Base-by-base conservation (phyloP, 2,329 filamentous ascomycete genomes). In the Fusarium poae region DNA sequence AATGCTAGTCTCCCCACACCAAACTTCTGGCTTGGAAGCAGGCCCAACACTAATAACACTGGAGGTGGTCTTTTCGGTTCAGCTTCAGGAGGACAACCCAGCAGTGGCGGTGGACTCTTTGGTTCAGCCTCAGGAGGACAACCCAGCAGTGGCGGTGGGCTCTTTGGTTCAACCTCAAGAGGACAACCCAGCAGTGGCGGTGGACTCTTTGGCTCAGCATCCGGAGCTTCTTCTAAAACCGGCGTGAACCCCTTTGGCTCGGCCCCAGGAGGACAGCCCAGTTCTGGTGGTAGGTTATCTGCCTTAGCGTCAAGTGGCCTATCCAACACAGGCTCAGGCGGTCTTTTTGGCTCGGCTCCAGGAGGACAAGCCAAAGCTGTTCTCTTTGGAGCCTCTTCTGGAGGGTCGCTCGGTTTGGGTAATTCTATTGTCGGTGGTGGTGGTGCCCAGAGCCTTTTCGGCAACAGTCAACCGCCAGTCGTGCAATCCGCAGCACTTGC, bases 381-480 rank as follows among this genome's bases (percentile, higher is more conserved):
- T 32, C 35, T 57, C 7, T 67, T 65, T 23, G 56, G 54, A 23
- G 10, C 44, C 12, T 18, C 43, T 13, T 16, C 48, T 18, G 53
- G 20, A 32, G n/a, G n/a, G 29, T 21, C 23, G 13, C 10, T n/a
- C 2, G n/a, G 7, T 37, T 18, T 13, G 9, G 29, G 20, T 11
- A 25, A n/a, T 25, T n/a, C 11, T 25, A 7, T 13, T 16, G 34
- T 35, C 7, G 27, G 30, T 23, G 18, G 20, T 23, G 18, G 20
- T 12, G 15, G 11, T 35, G 4, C 32, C 18, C 46, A 39, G 13
- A n/a, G 46, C 13, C 6, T 21, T 4, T 16, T 32, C 7, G 5
- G 15, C 3, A 20, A 37, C 15, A 12, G 11, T 6, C n/a, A 49
- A 30, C 34, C 35, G 2, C 40, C 60, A 11, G 48, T 42, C 13